Percentiles rank a stretch among this genome's conserved stretches.
phyloP scores from a whole-genome alignment of 1,139 yeast genomes.

The Diutina siamensis region DNA sequence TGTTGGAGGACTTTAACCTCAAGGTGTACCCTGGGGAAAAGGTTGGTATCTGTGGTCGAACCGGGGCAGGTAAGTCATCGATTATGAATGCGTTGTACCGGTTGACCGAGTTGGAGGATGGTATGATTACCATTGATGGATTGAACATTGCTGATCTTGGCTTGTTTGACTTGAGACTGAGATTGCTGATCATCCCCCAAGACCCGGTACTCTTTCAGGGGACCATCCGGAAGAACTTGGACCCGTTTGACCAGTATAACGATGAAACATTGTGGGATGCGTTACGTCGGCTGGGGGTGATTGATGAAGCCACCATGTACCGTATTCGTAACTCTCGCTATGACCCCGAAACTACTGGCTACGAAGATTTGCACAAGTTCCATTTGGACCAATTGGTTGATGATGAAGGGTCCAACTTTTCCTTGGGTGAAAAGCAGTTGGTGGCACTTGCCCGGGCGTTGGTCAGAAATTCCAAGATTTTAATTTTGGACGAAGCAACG shows the following conservation, averaged over 20 bases:
- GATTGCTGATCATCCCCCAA: slow-evolving; percentile 56
- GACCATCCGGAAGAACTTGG: slow-evolving; percentile 52
- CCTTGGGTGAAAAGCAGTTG: slow-evolving; percentile 69
- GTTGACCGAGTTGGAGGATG: slow-evolving; percentile 42
- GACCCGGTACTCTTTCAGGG: slow-evolving; percentile 68
- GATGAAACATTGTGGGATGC: slow-evolving; percentile 44
- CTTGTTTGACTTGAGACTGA: slow-evolving; percentile 29
- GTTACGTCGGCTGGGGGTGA: slow-evolving; percentile 49
- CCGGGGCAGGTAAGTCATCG: slow-evolving; percentile 72
- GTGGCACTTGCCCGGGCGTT: slow-evolving; percentile 69
- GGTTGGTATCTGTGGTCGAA: slow-evolving; percentile 68
- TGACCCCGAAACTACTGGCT: slow-evolving; percentile 8
- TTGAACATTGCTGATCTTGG: slow-evolving; percentile 36
- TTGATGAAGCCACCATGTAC: slow-evolving; percentile 24
- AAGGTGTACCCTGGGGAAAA: slow-evolving; percentile 43
- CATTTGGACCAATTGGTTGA: slow-evolving; percentile 56
- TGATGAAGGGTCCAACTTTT: slow-evolving; percentile 65
- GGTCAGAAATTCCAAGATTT: slow-evolving; percentile 52
- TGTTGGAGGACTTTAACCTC: slow-evolving; percentile 44
- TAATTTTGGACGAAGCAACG: slow-evolving; percentile 74
- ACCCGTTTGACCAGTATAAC: slow-evolving; percentile 43
- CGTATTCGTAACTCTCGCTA: slow-evolving; percentile 11
- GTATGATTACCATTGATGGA: slow-evolving; percentile 46
- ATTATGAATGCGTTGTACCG: slow-evolving; percentile 58
- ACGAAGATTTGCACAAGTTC: slow-evolving; percentile 40